Conservation (phyloP, 2,329 filamentous ascomycete genomes). For the Chaetomium globosum region DNA sequence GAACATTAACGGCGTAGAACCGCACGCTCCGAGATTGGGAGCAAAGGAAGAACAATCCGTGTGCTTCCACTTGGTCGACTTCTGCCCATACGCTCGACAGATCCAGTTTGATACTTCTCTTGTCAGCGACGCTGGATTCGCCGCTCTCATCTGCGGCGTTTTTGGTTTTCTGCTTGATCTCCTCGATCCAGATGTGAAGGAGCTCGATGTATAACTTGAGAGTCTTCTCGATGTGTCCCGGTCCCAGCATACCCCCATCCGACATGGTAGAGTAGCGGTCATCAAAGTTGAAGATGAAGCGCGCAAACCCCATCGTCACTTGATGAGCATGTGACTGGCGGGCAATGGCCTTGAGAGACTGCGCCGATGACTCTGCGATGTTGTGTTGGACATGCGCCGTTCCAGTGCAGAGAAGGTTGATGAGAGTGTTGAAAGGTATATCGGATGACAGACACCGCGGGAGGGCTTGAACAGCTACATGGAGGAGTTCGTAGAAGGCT, state of each 20-base stretch:
- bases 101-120: conserved; percentile 76
- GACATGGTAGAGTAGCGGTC: conserved; percentile 97
- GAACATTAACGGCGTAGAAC: conserved; percentile 85
- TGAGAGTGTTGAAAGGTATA: conserved; percentile 88
- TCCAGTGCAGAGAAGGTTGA: conserved; percentile 93
- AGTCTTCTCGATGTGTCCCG: conserved; percentile 92
- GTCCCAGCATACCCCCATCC: conserved; percentile 92
- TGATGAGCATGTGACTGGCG: conserved; percentile 90
- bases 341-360: conserved; percentile 93
- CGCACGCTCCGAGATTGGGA: conserved; percentile 91
- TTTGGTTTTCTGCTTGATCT: conserved; percentile 83
- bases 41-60: conserved; percentile 95
- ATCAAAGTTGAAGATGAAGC: conserved; percentile 99
- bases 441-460: conserved; percentile 90
- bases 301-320: conserved; percentile 93
- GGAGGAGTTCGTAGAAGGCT: conserved; percentile 91
- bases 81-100: conserved; percentile 86
- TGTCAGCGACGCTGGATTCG: conserved; percentile 67
- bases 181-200: conserved; percentile 95
- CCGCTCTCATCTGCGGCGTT: conserved; percentile 67
- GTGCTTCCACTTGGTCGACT: conserved; percentile 94
- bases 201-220: conserved; percentile 90
- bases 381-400: conserved; percentile 93
- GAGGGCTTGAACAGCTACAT: conserved; percentile 92
- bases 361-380: conserved; percentile 88